Base-by-base conservation (phyloP, 2,329 filamentous ascomycete species). In the Thielaviopsis populi region DNA sequence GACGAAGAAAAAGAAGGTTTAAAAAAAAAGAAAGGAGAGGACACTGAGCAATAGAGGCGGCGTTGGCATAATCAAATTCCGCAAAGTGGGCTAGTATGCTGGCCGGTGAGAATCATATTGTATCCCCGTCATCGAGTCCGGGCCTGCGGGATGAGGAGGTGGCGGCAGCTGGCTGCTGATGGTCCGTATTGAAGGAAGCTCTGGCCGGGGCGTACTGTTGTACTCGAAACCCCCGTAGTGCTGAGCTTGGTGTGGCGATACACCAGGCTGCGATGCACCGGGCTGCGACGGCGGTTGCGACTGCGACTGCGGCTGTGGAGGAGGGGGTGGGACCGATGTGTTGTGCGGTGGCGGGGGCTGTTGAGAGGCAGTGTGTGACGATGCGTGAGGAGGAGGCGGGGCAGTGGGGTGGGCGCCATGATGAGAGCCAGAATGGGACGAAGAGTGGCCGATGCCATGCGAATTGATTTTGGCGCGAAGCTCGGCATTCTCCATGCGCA, bases 111-210 rank as follows among this genome's bases (percentile, higher is more conserved):
- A 63, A 40, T 83, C 81, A 61, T 86, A 86, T 69, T 85, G 83
- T 5, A 86, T 82, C 1, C 83, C 83, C 1, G 81, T 84, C 83
- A 86, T 86, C 0, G 81, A 81, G 24, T 86, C 83, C 1, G 83
- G 79, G 0, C 72, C 73, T 37, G 72, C 75, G 4, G 74, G 70
- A 8, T 78, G 70, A 37, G 72, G 74, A 5, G 74, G 70, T 7
- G 78, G 70, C 64, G 72, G 73, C 37, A 85, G 73, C 68, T 61
- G 83, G 79, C 15, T 77, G 76, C 22, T 80, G 75, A 68, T 56
- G 13, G 66, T 53, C 22, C 67, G 54, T 2, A 68, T 56, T 13
- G 67, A 66, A 27, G 67, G 67, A 37, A 85, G 73, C 68, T 84
- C 80, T 15, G 78, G 77, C n/a, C 80, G 76, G 67, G 70, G 69